Base-by-base conservation (phyloP, 2,329 filamentous ascomycete species). In the Trichoderma sp. region DNA sequence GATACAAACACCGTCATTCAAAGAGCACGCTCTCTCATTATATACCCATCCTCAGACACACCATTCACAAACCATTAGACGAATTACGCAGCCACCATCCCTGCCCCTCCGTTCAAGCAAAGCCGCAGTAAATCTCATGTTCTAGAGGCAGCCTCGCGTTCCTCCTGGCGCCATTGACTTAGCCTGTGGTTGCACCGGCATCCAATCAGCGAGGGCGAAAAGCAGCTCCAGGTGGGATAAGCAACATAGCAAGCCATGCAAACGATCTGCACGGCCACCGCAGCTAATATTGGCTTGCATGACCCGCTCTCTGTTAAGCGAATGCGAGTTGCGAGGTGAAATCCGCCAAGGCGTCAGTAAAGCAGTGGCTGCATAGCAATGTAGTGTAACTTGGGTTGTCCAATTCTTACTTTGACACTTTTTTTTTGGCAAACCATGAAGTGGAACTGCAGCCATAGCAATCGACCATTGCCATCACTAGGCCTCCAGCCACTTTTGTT, bases 301-400 rank as follows among this genome's bases (percentile, higher is more conserved):
- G 55, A 56, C 65, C 49, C 65, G 24, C 46, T 58, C 30, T 49
- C n/a, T 18, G 5, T 18, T 56, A 67, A 67, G 56, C 65, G 65
- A 67, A 67, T 67, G 65, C 65, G 65, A 67, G 14, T 18, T 59
- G 24, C 26, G n/a, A n/a, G 14, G 6, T 43, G 14, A 39, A n/a
- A 24, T 4, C 10, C 18, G 55, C 55, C 16, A 37, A 56, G 26
- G 24, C 16, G 26, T 66, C 34, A 11, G 28, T 26, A 21, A 32
- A 10, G 18, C 32, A 16, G 37, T 34, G 39, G 3, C 3, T 43
- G 39, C 39, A 1, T n/a, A n/a, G 7, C 16, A 43, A 43, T 8
- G 16, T n/a, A 10, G 39, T 43, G 18, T n/a, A 43, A n/a, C 39
- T 43, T 43, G 1, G 10, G 18, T 43, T 43, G n/a, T n/a, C 10